These are phyloP conservation scores for Sherardia arvensis DNA, from an alignment of 257 asterid genomes.

Conservation along the genomic window DNA sequence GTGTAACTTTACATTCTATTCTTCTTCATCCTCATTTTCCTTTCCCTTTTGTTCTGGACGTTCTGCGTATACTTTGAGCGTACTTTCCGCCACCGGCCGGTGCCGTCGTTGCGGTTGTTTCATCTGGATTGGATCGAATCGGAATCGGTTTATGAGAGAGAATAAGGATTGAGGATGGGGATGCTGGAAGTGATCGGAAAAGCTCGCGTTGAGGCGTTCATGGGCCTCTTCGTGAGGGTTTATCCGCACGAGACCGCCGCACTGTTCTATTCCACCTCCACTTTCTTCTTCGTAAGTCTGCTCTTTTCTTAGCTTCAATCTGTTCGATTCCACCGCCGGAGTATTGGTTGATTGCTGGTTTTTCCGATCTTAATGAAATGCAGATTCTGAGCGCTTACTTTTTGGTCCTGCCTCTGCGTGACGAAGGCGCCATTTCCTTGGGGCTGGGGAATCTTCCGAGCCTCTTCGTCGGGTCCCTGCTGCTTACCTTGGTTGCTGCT, in stretches of 20 bases:
- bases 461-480: conserved; percentile 76
- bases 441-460: conserved; percentile 77
- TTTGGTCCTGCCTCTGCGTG: conserved; percentile 93
- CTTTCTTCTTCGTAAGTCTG: conserved; percentile 70
- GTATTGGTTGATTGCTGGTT: neutral
- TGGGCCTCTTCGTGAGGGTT: conserved; percentile 66
- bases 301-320: neutral
- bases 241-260: conserved; percentile 74
- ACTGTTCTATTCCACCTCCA: conserved; percentile 61
- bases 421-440: conserved; percentile 96
- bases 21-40: neutral
- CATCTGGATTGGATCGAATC: neutral
- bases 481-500: conserved; percentile 84
- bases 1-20: neutral
- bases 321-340: neutral
- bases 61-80: neutral
- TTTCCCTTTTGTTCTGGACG: neutral
- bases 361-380: conserved; percentile 7
- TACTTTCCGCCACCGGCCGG: neutral
- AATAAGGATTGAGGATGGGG: conserved; percentile 7
- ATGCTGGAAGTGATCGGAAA: conserved; percentile 30
- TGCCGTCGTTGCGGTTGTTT: neutral
- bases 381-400: conserved; percentile 96
- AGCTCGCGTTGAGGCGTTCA: conserved; percentile 52
- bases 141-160: neutral